A percentile compares a stretch with the other conserved stretches of the same genome.
Evolutionary conservation across 2,329 filamentous ascomycete species (phyloP).

Genomic region (Arachnopeziza araneosa): DNA sequence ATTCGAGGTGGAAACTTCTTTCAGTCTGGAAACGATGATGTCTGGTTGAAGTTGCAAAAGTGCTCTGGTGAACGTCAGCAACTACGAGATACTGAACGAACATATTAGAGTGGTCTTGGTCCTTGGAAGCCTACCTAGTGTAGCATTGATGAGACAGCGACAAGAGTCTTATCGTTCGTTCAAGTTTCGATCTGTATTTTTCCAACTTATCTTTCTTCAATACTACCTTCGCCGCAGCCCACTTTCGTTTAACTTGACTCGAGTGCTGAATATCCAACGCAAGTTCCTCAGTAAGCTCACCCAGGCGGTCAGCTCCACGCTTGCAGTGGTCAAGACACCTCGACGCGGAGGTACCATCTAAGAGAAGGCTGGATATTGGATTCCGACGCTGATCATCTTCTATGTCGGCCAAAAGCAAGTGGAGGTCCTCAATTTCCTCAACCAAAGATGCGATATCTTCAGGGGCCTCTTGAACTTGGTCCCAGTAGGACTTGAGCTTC

Average conservation of each 20-base stretch:
- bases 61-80: constrained; percentile 5
- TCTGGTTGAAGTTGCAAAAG: constrained; percentile 6
- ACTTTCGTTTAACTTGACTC: constrained; percentile 3
- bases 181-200: constrained; percentile 3
- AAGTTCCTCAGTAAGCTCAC: background rate
- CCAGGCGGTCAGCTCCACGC: constrained; percentile 1
- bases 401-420: constrained; percentile 3
- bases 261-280: background rate
- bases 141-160: constrained; percentile 4
- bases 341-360: background rate
- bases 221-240: constrained; percentile 1
- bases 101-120: too few relatives aligned
- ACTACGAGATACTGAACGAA: background rate
- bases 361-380: background rate
- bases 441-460: constrained; percentile 3
- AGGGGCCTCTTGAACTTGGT: constrained; percentile 8
- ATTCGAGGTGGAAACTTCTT: background rate
- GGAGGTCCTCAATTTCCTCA: constrained; percentile 5
- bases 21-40: background rate
- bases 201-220: constrained; percentile 9
- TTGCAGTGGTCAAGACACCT: constrained; percentile 2
- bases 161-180: constrained; percentile 4
- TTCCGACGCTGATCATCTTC: background rate
- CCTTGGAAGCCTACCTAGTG: constrained; percentile 5
- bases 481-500: constrained; percentile 11